Conservation (phyloP, 2,329 filamentous ascomycete genomes). For the Alternaria arbusti region DNA sequence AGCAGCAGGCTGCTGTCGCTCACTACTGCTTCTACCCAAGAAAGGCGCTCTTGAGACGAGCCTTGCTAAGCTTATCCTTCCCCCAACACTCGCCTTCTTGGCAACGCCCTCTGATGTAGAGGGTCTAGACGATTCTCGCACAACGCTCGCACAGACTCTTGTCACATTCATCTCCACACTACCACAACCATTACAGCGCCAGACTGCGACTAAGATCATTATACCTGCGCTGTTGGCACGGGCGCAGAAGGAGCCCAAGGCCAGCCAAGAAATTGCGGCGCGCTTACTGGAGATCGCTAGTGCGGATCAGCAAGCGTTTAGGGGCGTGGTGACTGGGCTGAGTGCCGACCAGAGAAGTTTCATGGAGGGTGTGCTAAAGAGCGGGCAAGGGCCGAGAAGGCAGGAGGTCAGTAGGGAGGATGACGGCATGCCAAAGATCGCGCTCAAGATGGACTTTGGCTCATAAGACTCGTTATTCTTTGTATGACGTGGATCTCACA, state of each 20-base stretch:
- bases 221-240: slow-evolving; percentile 78
- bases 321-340: slow-evolving; percentile 74
- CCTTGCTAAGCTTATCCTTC: slow-evolving; percentile 76
- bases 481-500: neutral
- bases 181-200: slow-evolving; percentile 28
- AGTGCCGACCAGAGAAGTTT: slow-evolving; percentile 72
- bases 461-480: neutral
- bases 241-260: slow-evolving; percentile 67
- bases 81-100: slow-evolving; percentile 77
- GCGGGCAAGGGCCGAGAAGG: slow-evolving; percentile 53
- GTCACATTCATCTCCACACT: slow-evolving; percentile 69
- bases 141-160: slow-evolving; percentile 75
- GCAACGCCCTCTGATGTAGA: slow-evolving; percentile 68
- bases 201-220: slow-evolving; percentile 74
- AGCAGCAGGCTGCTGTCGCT: slow-evolving; percentile 86
- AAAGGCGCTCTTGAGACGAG: slow-evolving; percentile 57
- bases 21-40: slow-evolving; percentile 72
- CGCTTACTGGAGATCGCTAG: slow-evolving; percentile 82
- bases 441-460: slow-evolving; percentile 89
- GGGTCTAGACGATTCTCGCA: slow-evolving; percentile 78
- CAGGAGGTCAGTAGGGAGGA: slow-evolving; percentile 62
- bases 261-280: slow-evolving; percentile 71
- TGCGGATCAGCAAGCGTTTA: slow-evolving; percentile 75
- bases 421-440: slow-evolving; percentile 76
- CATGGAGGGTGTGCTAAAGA: slow-evolving; percentile 81